Base-by-base conservation (phyloP, 2,329 filamentous ascomycete genomes). In the Neonectria coccinea region DNA sequence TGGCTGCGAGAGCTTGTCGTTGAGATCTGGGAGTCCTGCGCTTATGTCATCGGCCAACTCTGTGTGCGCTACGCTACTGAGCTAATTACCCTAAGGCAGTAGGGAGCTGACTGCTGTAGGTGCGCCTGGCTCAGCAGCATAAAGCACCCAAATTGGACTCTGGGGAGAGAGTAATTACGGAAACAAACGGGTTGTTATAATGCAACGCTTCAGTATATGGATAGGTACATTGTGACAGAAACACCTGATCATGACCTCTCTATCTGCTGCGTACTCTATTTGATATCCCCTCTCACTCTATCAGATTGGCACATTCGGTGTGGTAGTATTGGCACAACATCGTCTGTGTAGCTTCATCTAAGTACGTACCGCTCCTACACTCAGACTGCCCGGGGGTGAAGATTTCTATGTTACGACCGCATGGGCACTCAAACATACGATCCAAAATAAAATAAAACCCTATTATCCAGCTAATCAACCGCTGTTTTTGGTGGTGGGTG, bases 1-100 rank as follows among this genome's bases (percentile, higher is more conserved):
- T 80, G 79, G 79, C 74, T 77, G 59, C 58, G 58, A 54, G 45
- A 60, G 20, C 36, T 44, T 56, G 62, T 56, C 29, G 59, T 66
- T 62, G 67, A 69, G 73, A 67, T 74, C 60, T 67, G 36, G 44
- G n/a, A 12, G 16, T 12, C 11, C 12, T 25, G 1, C 65, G 73
- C 56, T 74, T 74, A 74, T 70, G 72, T 74, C 68, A 74, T 71
- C 63, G 52, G 36, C 27, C 25, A 45, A 53, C 39, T 47, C 58
- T 36, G 41, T 36, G 51, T 27, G 44, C 25, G 44, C 22, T 20
- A 25, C 20, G 51, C 48, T 18, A 27, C 48, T 20, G 27, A 11
- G 27, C 48, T 41, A n/a, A 20, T 45, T 33, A 14, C 8, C 29
- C 18, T 22, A 36, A 36, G 33, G 33, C 5, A 36, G 5, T 16